Percentiles rank a stretch among this genome's conserved stretches.
These are phyloP conservation scores for Microdochium nivale DNA, from an alignment of 2,329 filamentous ascomycete genomes.

Conservation along the genomic window DNA sequence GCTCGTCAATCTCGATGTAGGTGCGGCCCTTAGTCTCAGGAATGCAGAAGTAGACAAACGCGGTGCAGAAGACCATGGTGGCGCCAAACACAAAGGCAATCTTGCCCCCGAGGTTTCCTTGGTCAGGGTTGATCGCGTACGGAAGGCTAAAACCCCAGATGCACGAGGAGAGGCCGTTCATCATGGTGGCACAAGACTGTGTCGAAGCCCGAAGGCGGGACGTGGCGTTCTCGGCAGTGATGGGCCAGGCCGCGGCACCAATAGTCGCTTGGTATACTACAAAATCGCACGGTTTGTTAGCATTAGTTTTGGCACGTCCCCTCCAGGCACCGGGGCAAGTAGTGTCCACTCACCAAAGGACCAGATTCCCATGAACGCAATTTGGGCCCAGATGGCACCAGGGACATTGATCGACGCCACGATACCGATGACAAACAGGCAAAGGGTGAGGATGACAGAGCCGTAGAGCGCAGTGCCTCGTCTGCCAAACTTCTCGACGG, in stretches of 20 bases:
- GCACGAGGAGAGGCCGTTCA: constrained; percentile 6
- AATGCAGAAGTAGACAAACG: constrained; percentile 12
- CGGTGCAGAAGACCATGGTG: constrained; percentile 3
- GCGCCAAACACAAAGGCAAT: constrained; percentile 16
- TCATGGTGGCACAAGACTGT: constrained; percentile 7
- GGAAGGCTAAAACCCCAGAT: constrained; percentile 8
- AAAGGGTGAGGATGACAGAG: constrained; percentile 10
- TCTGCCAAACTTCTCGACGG: constrained; percentile 20
- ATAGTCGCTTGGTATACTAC: constrained; percentile 22
- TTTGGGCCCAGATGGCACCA: constrained; percentile 6
- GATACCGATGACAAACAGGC: constrained; percentile 21
- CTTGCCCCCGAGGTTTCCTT: constrained; percentile 6
- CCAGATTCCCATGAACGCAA: constrained; percentile 19
- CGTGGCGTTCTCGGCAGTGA: constrained; percentile 6
- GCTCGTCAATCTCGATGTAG: constrained; percentile 12
- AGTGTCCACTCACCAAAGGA: constrained; percentile 8
- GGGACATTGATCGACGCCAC: constrained; percentile 11
- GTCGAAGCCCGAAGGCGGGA: constrained; percentile 7
- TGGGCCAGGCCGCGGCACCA: constrained; percentile 20
- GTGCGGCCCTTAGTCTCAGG: constrained; percentile 13
- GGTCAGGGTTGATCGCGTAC: constrained; percentile 9
- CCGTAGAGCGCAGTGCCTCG: constrained; percentile 15
- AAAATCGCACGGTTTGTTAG: background rate
- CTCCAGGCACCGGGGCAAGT: background rate
- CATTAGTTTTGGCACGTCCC: background rate